Base-by-base conservation (phyloP, 495 filamentous ascomycete species). In the Amniculicola lignicola region DNA sequence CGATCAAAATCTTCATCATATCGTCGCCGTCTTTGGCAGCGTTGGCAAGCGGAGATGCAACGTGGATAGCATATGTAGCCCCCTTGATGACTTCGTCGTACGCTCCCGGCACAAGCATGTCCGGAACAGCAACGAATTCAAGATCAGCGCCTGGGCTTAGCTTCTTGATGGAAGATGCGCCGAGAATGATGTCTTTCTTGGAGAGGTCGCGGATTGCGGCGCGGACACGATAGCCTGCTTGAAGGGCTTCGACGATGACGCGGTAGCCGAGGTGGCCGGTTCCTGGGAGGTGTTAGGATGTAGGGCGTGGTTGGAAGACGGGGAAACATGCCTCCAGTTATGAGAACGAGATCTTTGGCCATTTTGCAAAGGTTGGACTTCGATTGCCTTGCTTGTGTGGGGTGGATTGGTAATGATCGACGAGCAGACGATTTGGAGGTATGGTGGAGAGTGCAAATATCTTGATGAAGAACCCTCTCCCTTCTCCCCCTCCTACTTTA, bases 31-130 rank as follows among this genome's bases (percentile, higher is more conserved):
- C 36, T n/a, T 51, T 53, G 27, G 41, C 42, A 19, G 63, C 63
- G 7, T 55, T 49, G 18, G 61, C 22, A 16, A 68, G 29, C 1
- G 79, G 78, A 35, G 77, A 77, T 1, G 80, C 79, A 24, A 77
- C 61, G 57, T 83, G 79, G 51, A 82, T 72, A 49, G 80, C 68
- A 52, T 74, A 74, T 21, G 69, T 73, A 0, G 73, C 75, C 28
- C 67, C 76, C 31, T 75, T 64, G 21, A 78, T 68, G 9, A 74
- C 75, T 18, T 70, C 47, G 46, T 77, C 70, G 58, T 75, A 81
- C 11, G 75, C 75, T 6, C 68, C 70, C 0, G 69, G 55, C 1
- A 59, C 64, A 1, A 71, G 50, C 37, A 81, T 72, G 54, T 81
- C 76, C 25, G 78, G 74, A 1, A 83, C 70, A 16, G 77, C 61